A percentile compares a stretch with the other conserved stretches of the same genome.
phyloP scores from a whole-genome alignment of 2,329 filamentous ascomycete genomes.

The Microascus cirrosus region DNA sequence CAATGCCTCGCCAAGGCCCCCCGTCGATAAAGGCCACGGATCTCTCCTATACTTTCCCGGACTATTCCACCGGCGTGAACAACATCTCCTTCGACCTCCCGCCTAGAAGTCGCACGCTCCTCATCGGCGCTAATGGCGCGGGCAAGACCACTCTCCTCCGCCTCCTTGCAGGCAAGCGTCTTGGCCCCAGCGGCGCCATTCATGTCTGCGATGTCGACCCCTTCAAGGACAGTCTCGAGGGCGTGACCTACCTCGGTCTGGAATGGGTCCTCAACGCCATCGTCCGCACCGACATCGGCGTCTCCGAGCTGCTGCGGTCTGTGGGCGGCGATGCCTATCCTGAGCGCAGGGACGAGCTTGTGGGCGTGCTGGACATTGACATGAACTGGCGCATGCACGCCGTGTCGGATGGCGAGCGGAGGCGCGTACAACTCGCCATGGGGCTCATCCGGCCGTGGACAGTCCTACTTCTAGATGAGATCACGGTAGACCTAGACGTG shows the following conservation, averaged over 20 bases:
- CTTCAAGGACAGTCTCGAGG: constrained; percentile 81
- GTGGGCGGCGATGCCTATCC: constrained; percentile 82
- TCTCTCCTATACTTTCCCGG: constrained; percentile 82
- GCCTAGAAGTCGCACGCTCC: constrained; percentile 70
- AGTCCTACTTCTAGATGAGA: constrained; percentile 85
- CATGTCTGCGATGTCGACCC: constrained; percentile 76
- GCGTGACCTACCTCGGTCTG: constrained; percentile 91
- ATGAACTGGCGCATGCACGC: constrained; percentile 90
- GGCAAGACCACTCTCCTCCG: constrained; percentile 95
- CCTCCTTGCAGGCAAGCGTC: constrained; percentile 87
- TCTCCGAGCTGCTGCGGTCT: constrained; percentile 70
- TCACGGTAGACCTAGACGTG: constrained; percentile 92
- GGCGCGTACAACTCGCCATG: constrained; percentile 93
- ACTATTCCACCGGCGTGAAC: constrained; percentile 67
- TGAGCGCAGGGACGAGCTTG: constrained; percentile 73
- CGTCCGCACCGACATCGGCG: constrained; percentile 88
- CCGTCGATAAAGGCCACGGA: constrained; percentile 62
- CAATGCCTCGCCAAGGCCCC: constrained; percentile 17
- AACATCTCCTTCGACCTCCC: constrained; percentile 69
- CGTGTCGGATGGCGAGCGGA: constrained; percentile 83
- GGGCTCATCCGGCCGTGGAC: constrained; percentile 85
- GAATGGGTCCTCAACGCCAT: constrained; percentile 98
- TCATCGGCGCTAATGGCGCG: constrained; percentile 94
- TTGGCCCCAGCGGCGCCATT: constrained; percentile 68
- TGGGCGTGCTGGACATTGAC: constrained; percentile 85